These are phyloP conservation scores for Umbelopsis ramanniana DNA, from an alignment of 192 early-diverging fungal species.

Conservation along the genomic window DNA sequence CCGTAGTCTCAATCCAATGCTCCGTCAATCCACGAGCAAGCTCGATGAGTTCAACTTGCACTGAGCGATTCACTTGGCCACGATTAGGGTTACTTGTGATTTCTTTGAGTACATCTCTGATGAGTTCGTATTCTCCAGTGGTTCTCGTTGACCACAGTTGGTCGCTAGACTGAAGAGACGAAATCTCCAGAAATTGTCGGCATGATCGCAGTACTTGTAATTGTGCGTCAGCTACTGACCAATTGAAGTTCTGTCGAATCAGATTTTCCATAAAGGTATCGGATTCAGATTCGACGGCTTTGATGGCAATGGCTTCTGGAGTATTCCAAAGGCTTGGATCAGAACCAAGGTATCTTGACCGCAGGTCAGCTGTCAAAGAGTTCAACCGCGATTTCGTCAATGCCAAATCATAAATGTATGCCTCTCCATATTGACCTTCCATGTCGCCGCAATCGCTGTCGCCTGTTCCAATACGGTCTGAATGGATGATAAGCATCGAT, in stretches of 20 bases:
- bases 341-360: background rate
- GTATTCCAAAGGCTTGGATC: background rate
- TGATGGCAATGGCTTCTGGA: background rate
- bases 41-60: conserved; percentile 14
- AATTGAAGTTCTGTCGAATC: conserved; percentile 31
- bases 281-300: background rate
- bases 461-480: conserved; percentile 19
- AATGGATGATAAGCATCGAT: conserved; percentile 3
- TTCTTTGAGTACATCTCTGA: conserved; percentile 2
- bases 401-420: conserved; percentile 39
- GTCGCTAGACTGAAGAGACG: conserved; percentile 26
- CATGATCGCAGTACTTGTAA: conserved; percentile 38
- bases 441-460: conserved; percentile 32
- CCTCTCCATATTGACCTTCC: conserved; percentile 39
- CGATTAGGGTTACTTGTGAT: background rate
- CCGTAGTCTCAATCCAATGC: conserved; percentile 29
- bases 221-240: conserved; percentile 37
- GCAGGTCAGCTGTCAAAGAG: background rate
- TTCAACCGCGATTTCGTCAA: conserved; percentile 23
- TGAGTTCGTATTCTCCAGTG: conserved; percentile 1
- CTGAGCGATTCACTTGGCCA: conserved; percentile 10
- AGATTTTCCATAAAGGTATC: background rate
- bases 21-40: conserved; percentile 30
- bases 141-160: conserved; percentile 25
- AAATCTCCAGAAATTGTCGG: conserved; percentile 35